These are phyloP conservation scores for Globisporangium abappressorium DNA, from an alignment of 352 stramenopile genomes.

Conservation along the genomic window DNA sequence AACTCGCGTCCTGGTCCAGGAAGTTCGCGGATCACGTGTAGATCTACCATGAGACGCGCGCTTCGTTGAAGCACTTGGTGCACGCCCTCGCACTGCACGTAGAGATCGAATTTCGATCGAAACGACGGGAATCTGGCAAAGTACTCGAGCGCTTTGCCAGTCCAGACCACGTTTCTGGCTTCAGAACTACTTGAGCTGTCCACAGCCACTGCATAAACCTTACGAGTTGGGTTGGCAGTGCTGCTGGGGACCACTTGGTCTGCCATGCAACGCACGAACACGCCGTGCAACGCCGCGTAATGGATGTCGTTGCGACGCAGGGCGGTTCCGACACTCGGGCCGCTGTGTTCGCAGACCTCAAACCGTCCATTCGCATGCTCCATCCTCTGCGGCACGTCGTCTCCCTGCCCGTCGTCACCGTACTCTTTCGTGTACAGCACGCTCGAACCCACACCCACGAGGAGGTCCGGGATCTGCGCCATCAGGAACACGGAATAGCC, in stretches of 20 bases:
- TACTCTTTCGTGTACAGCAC: slow-evolving; percentile 5
- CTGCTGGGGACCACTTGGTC: background rate
- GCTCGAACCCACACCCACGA: background rate
- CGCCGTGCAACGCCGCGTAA: background rate
- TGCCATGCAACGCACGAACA: slow-evolving; percentile 2
- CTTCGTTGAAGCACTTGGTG: background rate
- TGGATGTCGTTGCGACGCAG: slow-evolving; percentile 3
- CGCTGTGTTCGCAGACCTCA: background rate
- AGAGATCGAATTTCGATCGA: slow-evolving; percentile 7
- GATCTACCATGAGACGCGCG: slow-evolving; percentile 2
- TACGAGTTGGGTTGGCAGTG: background rate
- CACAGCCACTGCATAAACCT: background rate
- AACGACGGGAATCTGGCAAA: slow-evolving; percentile 1
- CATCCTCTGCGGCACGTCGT: background rate
- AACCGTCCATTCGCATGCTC: slow-evolving; percentile 1
- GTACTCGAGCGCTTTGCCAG: background rate
- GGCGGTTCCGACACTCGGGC: background rate
- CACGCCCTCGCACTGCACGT: slow-evolving; percentile 4
- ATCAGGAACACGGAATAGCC: slow-evolving; percentile 3
- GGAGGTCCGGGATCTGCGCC: background rate
- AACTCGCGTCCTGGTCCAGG: slow-evolving; percentile 7
- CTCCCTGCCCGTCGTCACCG: background rate
- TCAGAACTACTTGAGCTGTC: background rate
- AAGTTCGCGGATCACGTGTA: background rate
- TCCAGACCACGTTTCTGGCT: background rate